These are phyloP conservation scores for Populus nigra DNA, from an alignment of 345 rosid genomes.

Conservation along the genomic window DNA sequence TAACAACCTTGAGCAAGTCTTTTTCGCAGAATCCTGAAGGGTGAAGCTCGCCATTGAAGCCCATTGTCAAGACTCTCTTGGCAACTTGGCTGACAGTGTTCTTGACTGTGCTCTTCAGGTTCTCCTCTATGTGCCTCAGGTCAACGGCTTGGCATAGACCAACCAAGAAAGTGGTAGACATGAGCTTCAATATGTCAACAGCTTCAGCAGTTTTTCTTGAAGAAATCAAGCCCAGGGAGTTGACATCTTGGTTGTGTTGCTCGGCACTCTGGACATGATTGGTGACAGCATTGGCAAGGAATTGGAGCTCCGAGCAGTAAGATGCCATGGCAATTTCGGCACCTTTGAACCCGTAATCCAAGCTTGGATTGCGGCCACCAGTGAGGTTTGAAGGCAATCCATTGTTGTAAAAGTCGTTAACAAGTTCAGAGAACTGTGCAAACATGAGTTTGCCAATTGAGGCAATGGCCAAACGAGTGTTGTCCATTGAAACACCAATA, in stretches of 20 bases:
- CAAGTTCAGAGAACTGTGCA: conserved; percentile 35
- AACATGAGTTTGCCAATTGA: conserved; percentile 32
- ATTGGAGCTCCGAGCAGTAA: conserved; percentile 37
- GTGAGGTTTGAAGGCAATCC: conserved; percentile 37
- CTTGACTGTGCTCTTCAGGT: conserved; percentile 24
- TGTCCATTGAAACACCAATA: conserved; percentile 38
- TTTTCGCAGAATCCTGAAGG: conserved; percentile 32
- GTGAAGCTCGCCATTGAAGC: conserved; percentile 31
- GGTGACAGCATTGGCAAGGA: conserved; percentile 34
- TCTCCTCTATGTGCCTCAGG: conserved; percentile 34
- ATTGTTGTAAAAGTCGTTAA: conserved; percentile 33
- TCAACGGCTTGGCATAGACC: conserved; percentile 34
- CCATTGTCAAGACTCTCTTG: conserved; percentile 23
- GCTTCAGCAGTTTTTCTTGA: conserved; percentile 34
- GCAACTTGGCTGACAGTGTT: conserved; percentile 30
- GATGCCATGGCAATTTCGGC: conserved; percentile 42
- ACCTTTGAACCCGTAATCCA: conserved; percentile 39
- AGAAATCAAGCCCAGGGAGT: conserved; percentile 33
- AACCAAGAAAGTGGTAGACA: conserved; percentile 31
- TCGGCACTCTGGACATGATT: conserved; percentile 38
- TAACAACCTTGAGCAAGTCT: conserved; percentile 28
- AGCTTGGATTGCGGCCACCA: conserved; percentile 32
- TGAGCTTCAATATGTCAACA: conserved; percentile 32
- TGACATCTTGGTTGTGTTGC: conserved; percentile 38
- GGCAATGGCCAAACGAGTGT: conserved; percentile 32